Base-by-base conservation (phyloP, 805 yeast species). In the Cyberlindnera veronae region DNA sequence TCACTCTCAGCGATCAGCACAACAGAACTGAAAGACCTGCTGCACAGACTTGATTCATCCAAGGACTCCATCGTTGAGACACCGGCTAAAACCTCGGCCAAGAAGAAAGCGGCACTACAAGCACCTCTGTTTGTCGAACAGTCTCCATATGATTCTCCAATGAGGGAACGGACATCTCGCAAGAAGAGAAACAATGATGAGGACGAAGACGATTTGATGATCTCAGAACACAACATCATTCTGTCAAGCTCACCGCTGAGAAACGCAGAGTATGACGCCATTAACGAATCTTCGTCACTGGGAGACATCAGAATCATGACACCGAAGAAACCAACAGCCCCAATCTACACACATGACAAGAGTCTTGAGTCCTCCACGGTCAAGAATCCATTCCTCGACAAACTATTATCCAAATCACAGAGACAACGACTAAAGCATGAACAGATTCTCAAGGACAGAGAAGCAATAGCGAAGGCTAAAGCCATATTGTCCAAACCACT, bases 211-310 rank as follows among this genome's bases (percentile, higher is more conserved):
- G 39, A 28, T 6, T 12, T 32, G 2, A 19, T 12, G 12, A 36
- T 45, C 7, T 9, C 29, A 8, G 33, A 26, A 7, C 46, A 42
- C 23, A 31, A 39, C 15, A 36, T 46, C 29, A 29, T 46, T 9
- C 36, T 42, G 2, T 39, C 49, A 18, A 45, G 43, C 22, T 41
- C 46, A 1, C 42, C 42, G 10, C 12, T 28, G n/a, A 22, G 14
- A 3, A 19, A 28, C 11, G 4, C 1, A 24, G 28, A 31, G 16
- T 33, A 34, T 21, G 45, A 32, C 4, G 16, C 32, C 12, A 19
- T 20, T 7, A 16, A 29, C 30, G 31, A 27, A 5, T 21, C 39
- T 4, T 42, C 49, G 3, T 42, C 46, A 3, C 34, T 39, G 21
- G 39, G 37, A 13, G 39, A 36, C 10, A 21, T 45, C 5, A 13